phyloP scores from a whole-genome alignment of 306 rosid species.

The Cucurbita ficifolia region DNA sequence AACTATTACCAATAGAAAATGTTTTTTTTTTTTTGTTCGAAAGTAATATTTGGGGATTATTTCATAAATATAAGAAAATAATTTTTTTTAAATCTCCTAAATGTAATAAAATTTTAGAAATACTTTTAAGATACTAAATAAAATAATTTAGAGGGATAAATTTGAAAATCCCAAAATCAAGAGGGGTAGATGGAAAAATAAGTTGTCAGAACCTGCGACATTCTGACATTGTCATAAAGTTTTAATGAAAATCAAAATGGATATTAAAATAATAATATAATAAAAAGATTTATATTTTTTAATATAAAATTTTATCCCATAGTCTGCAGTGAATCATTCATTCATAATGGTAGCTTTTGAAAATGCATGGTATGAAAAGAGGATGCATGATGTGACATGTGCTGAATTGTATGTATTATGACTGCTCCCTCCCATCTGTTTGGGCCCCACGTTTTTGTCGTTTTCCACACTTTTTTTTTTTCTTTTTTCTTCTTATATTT shows the following conservation, averaged over 20 bases:
- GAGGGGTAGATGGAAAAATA: neutral
- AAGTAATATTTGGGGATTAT: no score
- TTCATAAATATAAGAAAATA: no score
- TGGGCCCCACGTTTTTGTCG: neutral
- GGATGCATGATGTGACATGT: neutral
- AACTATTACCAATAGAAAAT: no score
- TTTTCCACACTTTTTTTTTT: no score
- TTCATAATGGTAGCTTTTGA: slow-evolving; percentile 8
- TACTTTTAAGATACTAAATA: no score
- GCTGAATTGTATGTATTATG: slow-evolving; percentile 5
- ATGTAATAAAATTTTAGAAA: no score
- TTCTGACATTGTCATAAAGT: neutral
- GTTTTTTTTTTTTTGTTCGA: no score
- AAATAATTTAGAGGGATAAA: neutral
- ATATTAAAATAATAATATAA: neutral
- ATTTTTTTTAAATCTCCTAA: no score
- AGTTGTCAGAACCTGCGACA: neutral
- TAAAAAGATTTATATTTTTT: neutral
- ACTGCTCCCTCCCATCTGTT: neutral
- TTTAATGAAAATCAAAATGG: neutral
- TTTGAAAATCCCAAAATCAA: neutral
- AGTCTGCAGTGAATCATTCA: slow-evolving; percentile 8
- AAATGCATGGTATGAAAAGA: slow-evolving; percentile 4
- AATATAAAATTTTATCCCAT: neutral
- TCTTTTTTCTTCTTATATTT: no score